These are phyloP conservation scores for Botryotinia calthae DNA, from an alignment of 2,329 filamentous ascomycete genomes.

Conservation along the genomic window DNA sequence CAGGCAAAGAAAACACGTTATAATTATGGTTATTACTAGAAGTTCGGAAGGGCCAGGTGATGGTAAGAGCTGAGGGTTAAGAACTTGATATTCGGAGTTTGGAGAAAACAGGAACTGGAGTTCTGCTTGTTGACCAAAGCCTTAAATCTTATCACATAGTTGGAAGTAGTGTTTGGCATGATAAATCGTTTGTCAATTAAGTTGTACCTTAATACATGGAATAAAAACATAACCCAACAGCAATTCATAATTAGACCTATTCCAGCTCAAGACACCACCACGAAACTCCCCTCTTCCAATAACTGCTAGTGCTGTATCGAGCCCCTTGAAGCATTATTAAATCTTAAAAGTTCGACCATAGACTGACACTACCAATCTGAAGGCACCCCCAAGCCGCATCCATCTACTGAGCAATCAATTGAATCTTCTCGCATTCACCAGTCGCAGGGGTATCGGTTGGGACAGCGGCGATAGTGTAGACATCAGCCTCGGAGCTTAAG, in stretches of 20 bases:
- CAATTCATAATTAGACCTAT: too few species aligned
- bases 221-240: too few species aligned
- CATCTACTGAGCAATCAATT: background rate
- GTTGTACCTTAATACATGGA: too few species aligned
- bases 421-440: background rate
- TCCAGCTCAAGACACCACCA: background rate
- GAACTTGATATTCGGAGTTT: background rate
- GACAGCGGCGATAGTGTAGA: background rate
- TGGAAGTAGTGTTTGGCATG: background rate
- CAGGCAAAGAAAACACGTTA: too few species aligned
- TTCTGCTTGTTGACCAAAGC: background rate
- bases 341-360: background rate
- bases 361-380: background rate
- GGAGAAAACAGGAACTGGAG: background rate
- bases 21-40: background rate
- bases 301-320: background rate
- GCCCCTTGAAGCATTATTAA: background rate
- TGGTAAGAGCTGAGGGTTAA: background rate
- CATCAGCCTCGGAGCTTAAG: background rate
- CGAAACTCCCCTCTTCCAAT: background rate
- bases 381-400: background rate
- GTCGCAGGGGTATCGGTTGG: too few species aligned
- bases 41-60: background rate
- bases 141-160: background rate
- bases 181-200: background rate